A percentile compares a stretch with the other conserved stretches of the same genome.
phyloP scores from a whole-genome alignment of 352 stramenopile species.

The Globisporangium ultimum region DNA sequence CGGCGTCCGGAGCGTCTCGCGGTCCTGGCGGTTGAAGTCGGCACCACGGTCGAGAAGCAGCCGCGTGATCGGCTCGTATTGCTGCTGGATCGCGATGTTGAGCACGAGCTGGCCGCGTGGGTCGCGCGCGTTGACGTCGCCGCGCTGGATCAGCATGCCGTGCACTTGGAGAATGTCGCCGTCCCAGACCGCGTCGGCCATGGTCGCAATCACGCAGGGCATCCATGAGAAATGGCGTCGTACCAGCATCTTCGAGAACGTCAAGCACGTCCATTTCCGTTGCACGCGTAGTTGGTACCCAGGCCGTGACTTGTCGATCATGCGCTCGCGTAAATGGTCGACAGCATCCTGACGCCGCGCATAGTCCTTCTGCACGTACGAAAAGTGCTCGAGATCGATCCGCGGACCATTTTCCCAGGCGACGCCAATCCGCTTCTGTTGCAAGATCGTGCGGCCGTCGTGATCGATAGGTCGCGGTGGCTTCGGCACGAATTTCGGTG shows the following conservation, averaged over 20 bases:
- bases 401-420: constrained; percentile 61
- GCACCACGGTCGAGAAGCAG: constrained; percentile 68
- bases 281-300: constrained; percentile 61
- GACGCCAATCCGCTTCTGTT: constrained; percentile 59
- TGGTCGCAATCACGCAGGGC: constrained; percentile 51
- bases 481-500: constrained; percentile 16
- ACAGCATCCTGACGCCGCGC: constrained; percentile 54
- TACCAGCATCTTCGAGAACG: constrained; percentile 38
- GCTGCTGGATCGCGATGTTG: constrained; percentile 77
- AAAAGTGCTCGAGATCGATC: constrained; percentile 67
- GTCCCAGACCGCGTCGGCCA: constrained; percentile 71
- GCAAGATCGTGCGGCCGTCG: constrained; percentile 27
- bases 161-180: constrained; percentile 76
- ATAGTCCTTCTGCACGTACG: constrained; percentile 69
- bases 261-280: constrained; percentile 49
- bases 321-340: constrained; percentile 47
- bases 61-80: constrained; percentile 66
- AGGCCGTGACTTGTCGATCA: constrained; percentile 53
- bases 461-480: constrained; percentile 20
- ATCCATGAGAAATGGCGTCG: constrained; percentile 67
- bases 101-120: constrained; percentile 48
- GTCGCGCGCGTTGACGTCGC: constrained; percentile 58
- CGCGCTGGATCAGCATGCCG: constrained; percentile 41
- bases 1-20: constrained; percentile 48
- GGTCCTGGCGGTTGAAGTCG: constrained; percentile 62